Evolutionary conservation across 352 stramenopile species (phyloP).

Genomic region (Phytophthora fragariaefolia): DNA sequence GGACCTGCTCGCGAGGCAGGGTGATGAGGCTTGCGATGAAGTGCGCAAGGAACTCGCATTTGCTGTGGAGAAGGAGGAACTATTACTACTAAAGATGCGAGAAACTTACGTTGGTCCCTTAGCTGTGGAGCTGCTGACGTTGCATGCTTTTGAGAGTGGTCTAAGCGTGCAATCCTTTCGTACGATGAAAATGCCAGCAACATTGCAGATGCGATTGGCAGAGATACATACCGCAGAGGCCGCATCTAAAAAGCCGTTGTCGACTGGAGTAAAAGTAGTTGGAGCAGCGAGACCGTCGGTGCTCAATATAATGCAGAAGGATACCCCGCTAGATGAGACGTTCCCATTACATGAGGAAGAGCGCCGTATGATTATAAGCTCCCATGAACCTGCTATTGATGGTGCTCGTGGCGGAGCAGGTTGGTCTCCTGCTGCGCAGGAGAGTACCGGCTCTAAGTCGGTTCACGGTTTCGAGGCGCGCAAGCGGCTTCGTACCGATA

Average conservation of each 20-base stretch:
- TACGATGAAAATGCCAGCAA: constrained; percentile 77
- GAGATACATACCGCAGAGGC: constrained; percentile 63
- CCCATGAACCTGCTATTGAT: constrained; percentile 17
- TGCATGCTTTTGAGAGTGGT: constrained; percentile 70
- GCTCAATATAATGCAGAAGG: constrained; percentile 74
- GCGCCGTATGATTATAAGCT: constrained; percentile 47
- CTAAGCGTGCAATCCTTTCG: constrained; percentile 80
- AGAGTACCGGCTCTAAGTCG: constrained; percentile 22
- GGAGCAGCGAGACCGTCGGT: constrained; percentile 43
- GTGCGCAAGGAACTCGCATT: constrained; percentile 88
- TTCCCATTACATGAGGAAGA: constrained; percentile 75
- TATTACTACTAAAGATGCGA: constrained; percentile 88
- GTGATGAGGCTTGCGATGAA: constrained; percentile 88
- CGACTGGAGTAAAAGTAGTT: not conserved
- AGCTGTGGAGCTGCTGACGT: constrained; percentile 78
- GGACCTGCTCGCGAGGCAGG: constrained; percentile 63
- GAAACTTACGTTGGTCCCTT: constrained; percentile 76
- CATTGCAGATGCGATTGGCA: constrained; percentile 68
- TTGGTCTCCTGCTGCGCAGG: constrained; percentile 11
- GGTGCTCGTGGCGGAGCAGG: constrained; percentile 7
- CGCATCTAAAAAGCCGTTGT: constrained; percentile 23
- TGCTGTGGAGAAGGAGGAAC: constrained; percentile 76
- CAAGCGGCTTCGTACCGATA: constrained; percentile 75
- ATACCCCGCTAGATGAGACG: constrained; percentile 46
- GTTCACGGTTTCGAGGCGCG: constrained; percentile 85